Evolutionary conservation across 2,329 filamentous ascomycete genomes (phyloP), one percentile per base, ranked within the genome.

Genomic region (Bipolaris sorokiniana): DNA sequence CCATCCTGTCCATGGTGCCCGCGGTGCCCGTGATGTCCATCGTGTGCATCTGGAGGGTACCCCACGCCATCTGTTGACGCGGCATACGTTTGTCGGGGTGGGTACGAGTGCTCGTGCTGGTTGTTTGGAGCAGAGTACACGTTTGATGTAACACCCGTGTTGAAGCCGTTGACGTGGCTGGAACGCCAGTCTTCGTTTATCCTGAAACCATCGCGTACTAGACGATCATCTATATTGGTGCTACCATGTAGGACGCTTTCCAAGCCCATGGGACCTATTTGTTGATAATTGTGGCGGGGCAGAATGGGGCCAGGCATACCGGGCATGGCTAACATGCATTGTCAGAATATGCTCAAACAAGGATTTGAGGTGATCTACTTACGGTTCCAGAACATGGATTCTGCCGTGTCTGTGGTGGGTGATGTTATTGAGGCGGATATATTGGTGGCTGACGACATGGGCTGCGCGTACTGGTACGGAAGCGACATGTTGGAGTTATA

Each of bases 261-360:
- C 7, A 76, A 42, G 11, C 72, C 74, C 74, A 77, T 77, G 3
- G 73, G 72, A 16, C 68, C 66, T 13, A 67, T 56, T 26, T 69
- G 66, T 23, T 63, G 59, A 54, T 66, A 69, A 34, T 54, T 69
- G 38, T 58, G 68, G n/a, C 69, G 62, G 1, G 67, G 67, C 0
- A 75, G 48, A 5, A 75, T 72, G 2, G 79, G 78, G 7, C 76
- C 74, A 48, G 71, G 75, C 52, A 79, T 69, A 2, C 74, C 73
- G 1, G 74, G 72, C 11, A 80, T 76, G 0, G 78, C 48, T 51
- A n/a, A 2, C 26, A 6, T 20, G n/a, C 26, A 16, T 10, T 16
- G 40, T 51, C 38, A 51, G 38, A n/a, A 13, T 13, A 6, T 42
- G 18, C 5, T 16, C 9, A 23, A 42, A 22, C 7, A 18, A 23